A percentile compares a stretch with the other conserved stretches of the same genome.
Evolutionary conservation across 768 basidiomycete species (phyloP).

Genomic region (Boletus barrowsii): DNA sequence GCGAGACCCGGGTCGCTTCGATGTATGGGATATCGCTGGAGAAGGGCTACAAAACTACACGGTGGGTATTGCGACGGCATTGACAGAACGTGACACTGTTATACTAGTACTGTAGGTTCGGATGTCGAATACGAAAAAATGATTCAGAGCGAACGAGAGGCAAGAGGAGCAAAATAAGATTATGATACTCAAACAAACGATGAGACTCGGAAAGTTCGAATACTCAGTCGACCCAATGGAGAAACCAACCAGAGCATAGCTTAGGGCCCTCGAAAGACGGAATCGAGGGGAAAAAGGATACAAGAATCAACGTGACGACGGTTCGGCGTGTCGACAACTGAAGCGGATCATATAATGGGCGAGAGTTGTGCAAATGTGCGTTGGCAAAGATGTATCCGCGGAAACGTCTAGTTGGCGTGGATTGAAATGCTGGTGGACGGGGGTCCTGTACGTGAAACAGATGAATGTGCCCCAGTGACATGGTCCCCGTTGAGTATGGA

Average conservation of each 20-base stretch:
- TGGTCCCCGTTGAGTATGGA: slow-evolving; percentile 35
- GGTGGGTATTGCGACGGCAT: slow-evolving; percentile 32
- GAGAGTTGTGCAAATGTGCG: slow-evolving; percentile 19
- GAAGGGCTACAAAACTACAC: slow-evolving; percentile 36
- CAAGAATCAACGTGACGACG: slow-evolving; percentile 13
- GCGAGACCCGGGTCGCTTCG: not conserved
- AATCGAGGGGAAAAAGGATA: slow-evolving; percentile 7
- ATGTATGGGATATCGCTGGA: not conserved
- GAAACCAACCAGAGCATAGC: slow-evolving; percentile 21
- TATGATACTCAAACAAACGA: slow-evolving; percentile 29
- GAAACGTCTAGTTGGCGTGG: slow-evolving; percentile 24
- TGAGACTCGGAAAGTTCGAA: slow-evolving; percentile 24
- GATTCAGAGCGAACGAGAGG: slow-evolving; percentile 17
- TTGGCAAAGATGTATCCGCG: slow-evolving; percentile 4
- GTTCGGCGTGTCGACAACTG: not conserved
- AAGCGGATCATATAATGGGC: not conserved
- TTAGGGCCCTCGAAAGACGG: slow-evolving; percentile 18
- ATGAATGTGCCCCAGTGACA: slow-evolving; percentile 6
- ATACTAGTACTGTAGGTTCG: slow-evolving; percentile 31
- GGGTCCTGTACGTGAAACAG: slow-evolving; percentile 7
- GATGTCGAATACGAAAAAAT: slow-evolving; percentile 10
- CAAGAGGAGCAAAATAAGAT: slow-evolving; percentile 25
- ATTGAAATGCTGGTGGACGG: slow-evolving; percentile 13
- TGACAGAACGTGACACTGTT: slow-evolving; percentile 25
- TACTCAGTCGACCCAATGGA: slow-evolving; percentile 20